Evolutionary conservation across 2,329 filamentous ascomycete species (phyloP), one percentile per base, ranked within the genome.

Genomic region (Trichophyton benhamiae): DNA sequence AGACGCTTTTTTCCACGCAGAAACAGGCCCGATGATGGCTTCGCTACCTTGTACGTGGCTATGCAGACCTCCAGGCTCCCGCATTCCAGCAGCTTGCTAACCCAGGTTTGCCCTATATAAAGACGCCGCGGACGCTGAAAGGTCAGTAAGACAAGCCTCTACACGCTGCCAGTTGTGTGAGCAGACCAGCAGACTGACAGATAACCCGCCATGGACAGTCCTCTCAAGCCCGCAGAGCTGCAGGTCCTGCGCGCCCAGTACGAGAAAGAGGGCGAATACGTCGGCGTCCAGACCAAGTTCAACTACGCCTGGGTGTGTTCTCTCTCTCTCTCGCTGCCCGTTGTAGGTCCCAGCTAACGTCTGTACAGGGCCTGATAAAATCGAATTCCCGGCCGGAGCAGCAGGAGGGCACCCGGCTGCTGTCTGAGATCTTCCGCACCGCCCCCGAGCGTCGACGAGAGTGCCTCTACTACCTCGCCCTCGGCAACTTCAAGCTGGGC

Each of bases 111-210:
- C 6, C 15, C 15, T 55, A 36, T 33, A 71, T 65, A 63, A 77
- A 97, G 94, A 97, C 81, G 94, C 94, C 71, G 91, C 95, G 68
- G 94, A 99, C 78, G 94, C 94, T 70, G 94, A 99, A 80, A 96
- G 88, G 89, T 92, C 71, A 67, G 78, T 74, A 63, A 22, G n/a
- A 30, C 11, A 25, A 36, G 13, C 6, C 6, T 30, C 33, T 38
- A 38, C 33, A 30, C 27, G 11, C 33, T 6, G 33, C 33, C 27
- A 13, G 7, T n/a, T 36, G 27, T 55, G 52, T 55, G 8, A 36
- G 36, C 5, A 36, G 3, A 36, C 52, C 17, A 9, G 22, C 17
- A 8, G 11, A 22, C 57, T 48, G 22, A 61, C 58, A 27, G n/a
- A 22, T 9, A 41, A 1, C 53, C 11, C 11, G 30, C 30, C 44